phyloP scores from a whole-genome alignment of 2,329 filamentous ascomycete genomes.

The Alternaria rosae region DNA sequence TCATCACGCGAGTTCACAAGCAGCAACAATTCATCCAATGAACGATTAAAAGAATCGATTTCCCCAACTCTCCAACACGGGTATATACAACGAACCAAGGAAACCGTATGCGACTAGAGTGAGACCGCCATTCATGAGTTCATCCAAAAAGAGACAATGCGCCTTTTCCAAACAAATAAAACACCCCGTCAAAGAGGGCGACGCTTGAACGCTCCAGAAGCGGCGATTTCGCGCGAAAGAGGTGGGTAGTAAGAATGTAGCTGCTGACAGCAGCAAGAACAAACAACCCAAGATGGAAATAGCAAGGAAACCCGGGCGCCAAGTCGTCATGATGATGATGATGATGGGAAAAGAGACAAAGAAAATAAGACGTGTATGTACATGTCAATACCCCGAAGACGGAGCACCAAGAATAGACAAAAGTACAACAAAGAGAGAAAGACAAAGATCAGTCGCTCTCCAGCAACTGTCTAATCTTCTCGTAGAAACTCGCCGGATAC shows the following conservation, averaged over 20 bases:
- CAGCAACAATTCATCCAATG: background rate
- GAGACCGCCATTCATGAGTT: conserved; percentile 2
- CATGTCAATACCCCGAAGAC: background rate
- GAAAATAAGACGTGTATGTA: background rate
- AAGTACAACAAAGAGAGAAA: background rate
- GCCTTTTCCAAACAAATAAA: background rate
- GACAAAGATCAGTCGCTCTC: conserved; percentile 27
- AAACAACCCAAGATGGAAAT: background rate
- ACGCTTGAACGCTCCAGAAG: conserved; percentile 12
- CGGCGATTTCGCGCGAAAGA: background rate
- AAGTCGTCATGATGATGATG: conserved; percentile 12
- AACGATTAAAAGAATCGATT: background rate
- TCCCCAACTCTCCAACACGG: background rate
- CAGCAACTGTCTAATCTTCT: conserved; percentile 54
- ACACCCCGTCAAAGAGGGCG: background rate
- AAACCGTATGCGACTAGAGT: conserved; percentile 1
- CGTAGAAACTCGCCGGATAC: conserved; percentile 58
- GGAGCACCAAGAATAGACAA: background rate
- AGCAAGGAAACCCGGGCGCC: background rate
- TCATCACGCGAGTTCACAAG: background rate
- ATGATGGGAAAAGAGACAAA: background rate
- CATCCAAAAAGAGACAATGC: background rate
- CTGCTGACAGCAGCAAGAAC: background rate
- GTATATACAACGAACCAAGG: conserved; percentile 2
- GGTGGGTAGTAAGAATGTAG: background rate